Base-by-base conservation (phyloP, 805 yeast species). In the Debaryomyces castellii region DNA sequence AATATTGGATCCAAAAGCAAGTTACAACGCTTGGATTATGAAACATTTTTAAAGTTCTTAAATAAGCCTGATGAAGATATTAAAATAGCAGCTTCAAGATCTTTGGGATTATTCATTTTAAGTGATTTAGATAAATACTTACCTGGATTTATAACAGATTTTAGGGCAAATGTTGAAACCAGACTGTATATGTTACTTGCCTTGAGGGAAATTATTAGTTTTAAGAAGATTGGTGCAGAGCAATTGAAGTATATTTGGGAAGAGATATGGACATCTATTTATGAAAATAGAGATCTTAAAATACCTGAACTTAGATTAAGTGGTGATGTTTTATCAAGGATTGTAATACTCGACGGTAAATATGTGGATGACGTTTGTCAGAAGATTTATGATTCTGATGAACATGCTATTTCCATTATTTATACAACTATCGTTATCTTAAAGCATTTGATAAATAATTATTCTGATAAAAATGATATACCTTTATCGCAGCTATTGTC, bases 101-200 rank as follows among this genome's bases (percentile, higher is more conserved):
- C 84, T 0, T 57, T 82, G 23, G 85, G 87, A 1, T 71, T 75
- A 10, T 58, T 80, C 20, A 66, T 77, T 8, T 63, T 74, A 3
- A 63, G 63, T 30, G 67, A 78, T 48, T 54, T 73, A 5, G 53
- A 59, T 1, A 58, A 50, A 4, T 71, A 74, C 45, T 54, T 80
- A n/a, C 67, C 73, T 0, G 36, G 47, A 2, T 59, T 81, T 40
- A 51, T 82, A 28, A 50, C 60, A 12, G 46, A 51, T 25, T 51
- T 46, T 25, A 36, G 47, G 17, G 40, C 46, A 20, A 50, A 47
- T 34, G 51, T 41, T 24, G 36, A 32, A 17, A 45, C 23, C 33
- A 47, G 41, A 40, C 40, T 37, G 3, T 49, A 57, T 8, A 44
- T 54, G 18, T 47, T 62, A 44, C 52, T 53, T 3, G 55, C 63